Base-by-base conservation (phyloP, 306 rosid genomes). In the Dalbergia cultrata region DNA sequence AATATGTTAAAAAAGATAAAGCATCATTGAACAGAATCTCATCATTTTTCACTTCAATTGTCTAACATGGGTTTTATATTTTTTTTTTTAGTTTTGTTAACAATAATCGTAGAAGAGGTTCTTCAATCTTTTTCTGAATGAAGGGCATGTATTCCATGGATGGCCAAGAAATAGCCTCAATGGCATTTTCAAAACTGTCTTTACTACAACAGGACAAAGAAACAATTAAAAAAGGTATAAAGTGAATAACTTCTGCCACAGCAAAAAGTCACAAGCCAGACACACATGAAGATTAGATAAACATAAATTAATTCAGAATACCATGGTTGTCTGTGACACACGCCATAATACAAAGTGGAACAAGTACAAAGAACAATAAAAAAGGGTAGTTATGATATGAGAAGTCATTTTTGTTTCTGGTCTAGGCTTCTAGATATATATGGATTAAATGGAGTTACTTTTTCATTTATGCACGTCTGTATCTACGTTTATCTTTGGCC, bases 261-360 rank as follows among this genome's bases (percentile, higher is more conserved):
- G 70, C 59, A 5, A 68, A 43, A 84, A 8, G 47, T 9, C 44
- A 76, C 67, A 56, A 70, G 85, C 67, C 77, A 76, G 77, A 81
- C 18, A 33, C 33, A 67, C 33, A 67, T 22, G 67, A 79, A 47
- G 67, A 3, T 35, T 17, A n/a, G n/a, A 17, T 45, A 34, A 49
- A 43, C 50, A 35, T 59, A 43, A 6, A 34, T 13, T 72, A 45
- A 45, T 19, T 26, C 1, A 26, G 0, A 26, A 26, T 1, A 19
- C 9, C 50, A 35, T 18, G 41, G 22, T 63, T 56, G 65, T 69
- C 70, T 57, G 72, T 16, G 45, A 61, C n/a, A 9, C 68, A 66
- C 33, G 59, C 33, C 35, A 57, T 74, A 63, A 73, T 26, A 11
- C 14, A 19, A 65, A 64, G 70, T 7, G 44, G 14, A 47, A 21